Evolutionary conservation across 1,139 yeast genomes (phyloP).

Genomic region (Saccharomyces hybrid): DNA sequence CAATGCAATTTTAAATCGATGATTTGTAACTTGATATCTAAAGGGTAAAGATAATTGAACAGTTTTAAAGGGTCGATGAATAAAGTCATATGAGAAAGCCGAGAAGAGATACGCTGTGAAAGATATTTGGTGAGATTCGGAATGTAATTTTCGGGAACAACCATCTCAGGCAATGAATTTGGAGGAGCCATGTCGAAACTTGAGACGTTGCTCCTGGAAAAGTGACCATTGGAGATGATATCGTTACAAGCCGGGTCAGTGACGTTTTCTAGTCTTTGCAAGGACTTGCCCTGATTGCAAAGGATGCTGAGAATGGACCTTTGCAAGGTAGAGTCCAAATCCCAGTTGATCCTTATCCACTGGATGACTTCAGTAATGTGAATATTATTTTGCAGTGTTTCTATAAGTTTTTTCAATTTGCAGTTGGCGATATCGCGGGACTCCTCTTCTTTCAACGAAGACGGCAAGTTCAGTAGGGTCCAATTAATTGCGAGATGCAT

Average conservation of each 20-base stretch:
- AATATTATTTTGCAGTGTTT: conserved; percentile 22
- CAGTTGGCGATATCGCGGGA: conserved; percentile 27
- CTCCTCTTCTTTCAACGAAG: conserved; percentile 25
- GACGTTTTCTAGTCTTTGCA: conserved; percentile 34
- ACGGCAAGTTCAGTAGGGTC: conserved; percentile 29
- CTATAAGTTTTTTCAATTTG: conserved; percentile 25
- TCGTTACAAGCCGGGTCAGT: conserved; percentile 34
- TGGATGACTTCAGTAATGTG: conserved; percentile 23
- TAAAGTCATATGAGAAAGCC: conserved; percentile 29
- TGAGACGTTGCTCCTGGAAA: conserved; percentile 23
- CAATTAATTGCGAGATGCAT: conserved; percentile 31
- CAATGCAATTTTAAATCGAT: conserved; percentile 35
- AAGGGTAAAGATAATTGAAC: conserved; percentile 30
- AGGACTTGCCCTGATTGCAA: conserved; percentile 26
- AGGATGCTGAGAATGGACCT: conserved; percentile 25
- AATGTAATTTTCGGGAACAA: conserved; percentile 28
- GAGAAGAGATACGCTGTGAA: conserved; percentile 24
- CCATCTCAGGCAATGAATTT: conserved; percentile 30
- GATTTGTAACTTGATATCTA: conserved; percentile 29
- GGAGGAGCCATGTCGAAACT: conserved; percentile 39
- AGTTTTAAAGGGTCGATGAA: conserved; percentile 34
- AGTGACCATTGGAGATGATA: conserved; percentile 27
- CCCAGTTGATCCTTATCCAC: conserved; percentile 38
- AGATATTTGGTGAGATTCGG: conserved; percentile 26
- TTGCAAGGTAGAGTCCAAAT: conserved; percentile 31